Conservation (phyloP, 1,139 yeast species). For the Suhomyces wounanorum region DNA sequence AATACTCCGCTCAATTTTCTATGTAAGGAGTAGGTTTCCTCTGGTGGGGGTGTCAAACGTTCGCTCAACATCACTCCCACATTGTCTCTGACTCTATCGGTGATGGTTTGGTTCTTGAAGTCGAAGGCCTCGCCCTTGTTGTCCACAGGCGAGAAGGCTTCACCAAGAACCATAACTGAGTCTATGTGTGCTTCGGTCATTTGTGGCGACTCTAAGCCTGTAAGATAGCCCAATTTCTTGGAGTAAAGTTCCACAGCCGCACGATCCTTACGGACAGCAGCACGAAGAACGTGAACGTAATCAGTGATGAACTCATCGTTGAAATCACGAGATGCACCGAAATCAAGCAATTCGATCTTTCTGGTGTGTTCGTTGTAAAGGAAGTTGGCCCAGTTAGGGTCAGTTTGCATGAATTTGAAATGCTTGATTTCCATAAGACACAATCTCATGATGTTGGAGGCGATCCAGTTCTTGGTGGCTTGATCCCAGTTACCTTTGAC, state of each 20-base stretch:
- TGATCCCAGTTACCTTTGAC: conserved; percentile 78
- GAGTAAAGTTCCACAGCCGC: conserved; percentile 66
- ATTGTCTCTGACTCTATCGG: conserved; percentile 86
- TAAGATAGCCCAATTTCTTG: conserved; percentile 77
- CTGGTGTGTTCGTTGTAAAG: conserved; percentile 66
- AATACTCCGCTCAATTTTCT: conserved; percentile 95
- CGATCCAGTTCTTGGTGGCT: conserved; percentile 75
- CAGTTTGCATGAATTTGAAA: conserved; percentile 95
- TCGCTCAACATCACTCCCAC: conserved; percentile 88
- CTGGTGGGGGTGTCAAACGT: conserved; percentile 96
- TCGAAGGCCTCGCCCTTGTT: conserved; percentile 57
- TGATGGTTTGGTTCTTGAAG: conserved; percentile 83
- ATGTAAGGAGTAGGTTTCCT: conserved; percentile 93
- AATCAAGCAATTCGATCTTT: conserved; percentile 83
- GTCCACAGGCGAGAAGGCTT: conserved; percentile 72
- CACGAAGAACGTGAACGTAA: conserved; percentile 73
- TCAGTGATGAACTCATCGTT: conserved; percentile 64
- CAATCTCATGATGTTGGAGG: conserved; percentile 81
- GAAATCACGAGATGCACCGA: conserved; percentile 91
- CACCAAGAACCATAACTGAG: conserved; percentile 87
- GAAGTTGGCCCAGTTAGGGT: conserved; percentile 99
- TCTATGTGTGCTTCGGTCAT: conserved; percentile 94
- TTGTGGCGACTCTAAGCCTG: conserved; percentile 83
- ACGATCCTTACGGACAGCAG: conserved; percentile 74
- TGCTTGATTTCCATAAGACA: conserved; percentile 83